Base-by-base conservation (phyloP, 1,284 basidiomycete genomes). In the Hypsizygus ulmarius region DNA sequence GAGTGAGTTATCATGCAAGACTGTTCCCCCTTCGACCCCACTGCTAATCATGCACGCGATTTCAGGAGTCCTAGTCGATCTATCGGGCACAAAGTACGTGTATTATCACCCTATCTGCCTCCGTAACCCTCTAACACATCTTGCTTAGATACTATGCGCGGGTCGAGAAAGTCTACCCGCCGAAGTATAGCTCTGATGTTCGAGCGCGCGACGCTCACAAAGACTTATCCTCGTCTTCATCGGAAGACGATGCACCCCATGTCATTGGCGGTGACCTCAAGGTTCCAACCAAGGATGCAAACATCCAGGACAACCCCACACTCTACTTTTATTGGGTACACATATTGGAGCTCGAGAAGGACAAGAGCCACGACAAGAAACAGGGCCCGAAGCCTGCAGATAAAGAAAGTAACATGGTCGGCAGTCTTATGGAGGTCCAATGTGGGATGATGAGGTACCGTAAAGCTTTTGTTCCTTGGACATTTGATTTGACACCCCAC, bases 261-360 rank as follows among this genome's bases (percentile, higher is more conserved):
- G 71, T 77, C 36, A 72, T 93, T 53, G 90, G 87, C 6, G 83
- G 85, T 35, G 87, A 97, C 71, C 79, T 99, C 51, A 84, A 84
- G 56, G 68, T 88, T 43, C 71, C 85, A 15, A 69, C 78, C 32
- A 87, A 91, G 53, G 85, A 92, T 35, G 86, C 89, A 2, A 77
- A 78, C 46, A 66, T 73, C 25, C 71, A 74, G 32, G 96, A 98
- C 64, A 84, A 94, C 61, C 91, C 94, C 0, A 70, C 77, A 39
- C 74, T 81, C 44, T 99, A 99, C 69, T 79, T 81, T 58, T 99
- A 99, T 72, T 86, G 84, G 64, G 85, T 96, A 14, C 87, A 93
- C 59, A 79, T 99, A 38, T 71, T 89, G 32, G 88, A 90, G 51
- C 78, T 88, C 43, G 84, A 87, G 59, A 81, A 80, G 51, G 78